A percentile compares a stretch with the other conserved stretches of the same genome.
Evolutionary conservation across 768 basidiomycete species (phyloP).

Genomic region (Termitomyces sp.): DNA sequence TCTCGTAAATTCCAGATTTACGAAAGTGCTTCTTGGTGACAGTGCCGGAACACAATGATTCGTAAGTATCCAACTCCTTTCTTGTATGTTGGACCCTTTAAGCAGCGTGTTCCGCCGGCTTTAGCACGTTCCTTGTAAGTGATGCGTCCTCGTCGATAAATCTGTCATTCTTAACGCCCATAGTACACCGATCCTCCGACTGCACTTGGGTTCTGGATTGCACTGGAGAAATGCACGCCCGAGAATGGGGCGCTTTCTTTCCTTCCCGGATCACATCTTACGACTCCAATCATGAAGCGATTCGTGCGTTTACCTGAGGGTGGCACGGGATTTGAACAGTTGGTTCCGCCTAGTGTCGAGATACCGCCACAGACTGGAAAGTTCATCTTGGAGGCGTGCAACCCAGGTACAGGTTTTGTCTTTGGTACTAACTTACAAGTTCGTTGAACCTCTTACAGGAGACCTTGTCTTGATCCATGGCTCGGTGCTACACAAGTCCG

Average conservation of each 20-base stretch:
- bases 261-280: slow-evolving; percentile 86
- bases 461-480: slow-evolving; percentile 95
- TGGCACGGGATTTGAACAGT: slow-evolving; percentile 83
- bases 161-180: slow-evolving; percentile 2
- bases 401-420: slow-evolving; percentile 52
- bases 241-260: slow-evolving; percentile 86
- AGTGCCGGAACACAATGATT: slow-evolving; percentile 95
- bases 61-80: slow-evolving; percentile 46
- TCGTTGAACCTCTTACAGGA: slow-evolving; percentile 39
- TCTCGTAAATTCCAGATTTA: neutral
- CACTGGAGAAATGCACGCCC: slow-evolving; percentile 83
- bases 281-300: slow-evolving; percentile 71
- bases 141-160: neutral
- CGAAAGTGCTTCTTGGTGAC: neutral
- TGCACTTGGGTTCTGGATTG: slow-evolving; percentile 96
- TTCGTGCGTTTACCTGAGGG: slow-evolving; percentile 75
- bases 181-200: slow-evolving; percentile 91
- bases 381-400: slow-evolving; percentile 70
- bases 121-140: slow-evolving; percentile 72
- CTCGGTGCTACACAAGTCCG: slow-evolving; percentile 87
- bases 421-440: neutral
- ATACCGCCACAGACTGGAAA: slow-evolving; percentile 33
- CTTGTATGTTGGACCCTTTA: slow-evolving; percentile 1
- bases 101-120: neutral
- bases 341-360: slow-evolving; percentile 40